Base-by-base conservation (phyloP, 352 stramenopile species). In the Phytophthora tubulina region DNA sequence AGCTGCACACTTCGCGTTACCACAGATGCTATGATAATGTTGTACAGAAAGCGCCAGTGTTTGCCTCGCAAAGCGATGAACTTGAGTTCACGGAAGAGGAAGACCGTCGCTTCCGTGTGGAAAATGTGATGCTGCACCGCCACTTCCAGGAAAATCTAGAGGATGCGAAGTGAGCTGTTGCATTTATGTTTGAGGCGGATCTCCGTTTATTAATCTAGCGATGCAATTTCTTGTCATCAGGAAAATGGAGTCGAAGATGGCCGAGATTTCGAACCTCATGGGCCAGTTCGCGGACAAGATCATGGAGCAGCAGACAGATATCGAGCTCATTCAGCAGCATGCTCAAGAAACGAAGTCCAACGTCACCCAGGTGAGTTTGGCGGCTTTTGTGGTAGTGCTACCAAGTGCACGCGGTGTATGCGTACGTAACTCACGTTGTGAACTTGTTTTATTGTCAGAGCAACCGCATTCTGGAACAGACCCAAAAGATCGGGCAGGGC, bases 111-210 rank as follows among this genome's bases (percentile, higher is more conserved):
- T 92, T 94, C 67, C 77, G 76, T 39, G 78, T 82, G 4, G 89
- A 96, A 65, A 95, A 95, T 55, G 66, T 93, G 15, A 85, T 75
- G 63, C 59, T 96, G 39, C 88, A 95, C 67, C 86, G 84, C 17
- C 89, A 96, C 42, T 93, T 96, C 41, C 85, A 94, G 63, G 88
- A 96, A 71, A 92, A 95, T 54, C 67, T 96, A 10, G 89, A 95
- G 41, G 89, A 95, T 67, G 89, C 85, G 39, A 93, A 92, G 89
- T 96, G 66, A 7, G 77, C 76, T 52, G 39, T 6, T 52, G 21
- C 21, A 27, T 27, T 27, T 27, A 27, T 27, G 21, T 27, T 27
- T 27, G 21, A 27, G 21, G 21, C 21, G 21, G 21, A 6, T 46
- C 4, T 46, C 21, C 15, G 14, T 27, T 7, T 61, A 50, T 15